These are phyloP conservation scores for Amanita rimosa DNA, from an alignment of 768 basidiomycete species.

Conservation along the genomic window DNA sequence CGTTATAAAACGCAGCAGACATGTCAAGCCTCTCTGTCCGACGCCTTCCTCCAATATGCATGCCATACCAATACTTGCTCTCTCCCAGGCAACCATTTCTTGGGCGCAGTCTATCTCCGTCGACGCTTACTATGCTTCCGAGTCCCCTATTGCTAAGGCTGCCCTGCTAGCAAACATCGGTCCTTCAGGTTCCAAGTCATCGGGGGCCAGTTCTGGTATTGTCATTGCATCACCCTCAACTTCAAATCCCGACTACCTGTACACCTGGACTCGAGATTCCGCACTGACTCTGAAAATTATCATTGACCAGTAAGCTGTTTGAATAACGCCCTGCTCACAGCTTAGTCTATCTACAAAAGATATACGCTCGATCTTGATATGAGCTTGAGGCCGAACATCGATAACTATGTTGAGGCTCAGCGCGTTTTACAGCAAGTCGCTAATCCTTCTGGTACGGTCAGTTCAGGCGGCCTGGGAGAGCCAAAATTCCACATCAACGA, in stretches of 20 bases:
- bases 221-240: slow-evolving; percentile 40
- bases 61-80: neutral
- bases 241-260: slow-evolving; percentile 43
- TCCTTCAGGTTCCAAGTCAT: slow-evolving; percentile 29
- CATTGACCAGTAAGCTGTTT: slow-evolving; percentile 26
- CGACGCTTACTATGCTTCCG: slow-evolving; percentile 4
- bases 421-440: slow-evolving; percentile 43
- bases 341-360: slow-evolving; percentile 9
- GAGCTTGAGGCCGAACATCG: slow-evolving; percentile 35
- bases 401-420: slow-evolving; percentile 44
- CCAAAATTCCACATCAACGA: slow-evolving; percentile 62
- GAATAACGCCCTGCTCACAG: neutral
- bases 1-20: neutral
- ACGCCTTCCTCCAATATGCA: neutral
- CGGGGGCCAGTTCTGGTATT: slow-evolving; percentile 35
- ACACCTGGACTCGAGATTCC: slow-evolving; percentile 61
- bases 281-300: slow-evolving; percentile 47
- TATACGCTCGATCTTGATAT: slow-evolving; percentile 38
- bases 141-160: slow-evolving; percentile 19
- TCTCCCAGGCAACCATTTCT: neutral
- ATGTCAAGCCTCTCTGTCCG: no score
- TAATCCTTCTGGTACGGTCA: slow-evolving; percentile 55
- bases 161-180: slow-evolving; percentile 54
- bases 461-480: slow-evolving; percentile 59
- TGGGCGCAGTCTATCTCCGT: slow-evolving; percentile 1